Conservation (phyloP, 805 yeast species). For the Phaffomyces antillensis region DNA sequence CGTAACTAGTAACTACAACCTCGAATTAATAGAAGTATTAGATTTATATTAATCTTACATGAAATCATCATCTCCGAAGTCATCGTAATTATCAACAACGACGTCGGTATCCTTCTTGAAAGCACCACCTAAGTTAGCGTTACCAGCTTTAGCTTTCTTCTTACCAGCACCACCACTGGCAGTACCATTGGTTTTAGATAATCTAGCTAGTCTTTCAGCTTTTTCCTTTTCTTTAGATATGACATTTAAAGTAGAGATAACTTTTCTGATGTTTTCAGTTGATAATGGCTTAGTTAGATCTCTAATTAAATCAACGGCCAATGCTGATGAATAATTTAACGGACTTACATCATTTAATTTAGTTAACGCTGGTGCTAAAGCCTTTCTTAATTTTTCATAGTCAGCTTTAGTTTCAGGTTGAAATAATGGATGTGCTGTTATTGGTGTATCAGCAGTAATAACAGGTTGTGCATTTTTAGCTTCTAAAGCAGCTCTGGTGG, state of each 20-base stretch:
- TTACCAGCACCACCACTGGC: slow-evolving; percentile 92
- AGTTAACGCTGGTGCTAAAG: slow-evolving; percentile 54
- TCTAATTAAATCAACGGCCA: slow-evolving; percentile 81
- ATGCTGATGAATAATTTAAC: slow-evolving; percentile 61
- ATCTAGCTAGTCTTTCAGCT: slow-evolving; percentile 82
- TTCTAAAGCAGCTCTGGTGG: slow-evolving; percentile 27
- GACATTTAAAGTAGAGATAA: slow-evolving; percentile 76
- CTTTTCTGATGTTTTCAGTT: slow-evolving; percentile 78
- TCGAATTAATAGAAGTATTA: background rate
- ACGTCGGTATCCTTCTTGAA: slow-evolving; percentile 61
- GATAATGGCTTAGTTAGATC: slow-evolving; percentile 77
- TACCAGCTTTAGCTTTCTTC: slow-evolving; percentile 74
- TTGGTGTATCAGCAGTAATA: slow-evolving; percentile 54
- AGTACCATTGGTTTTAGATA: slow-evolving; percentile 77
- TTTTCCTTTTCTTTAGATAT: slow-evolving; percentile 78
- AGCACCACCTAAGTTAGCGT: slow-evolving; percentile 56
- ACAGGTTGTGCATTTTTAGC: slow-evolving; percentile 25
- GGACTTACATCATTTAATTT: slow-evolving; percentile 54
- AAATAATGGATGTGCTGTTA: slow-evolving; percentile 75
- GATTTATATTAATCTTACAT: slow-evolving; percentile 38
- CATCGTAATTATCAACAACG: slow-evolving; percentile 41
- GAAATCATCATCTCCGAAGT: slow-evolving; percentile 65
- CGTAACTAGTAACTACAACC: background rate
- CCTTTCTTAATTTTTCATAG: slow-evolving; percentile 69
- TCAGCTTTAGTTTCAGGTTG: slow-evolving; percentile 75